Base-by-base conservation (phyloP, 768 basidiomycete genomes). In the Leccinum boreale region DNA sequence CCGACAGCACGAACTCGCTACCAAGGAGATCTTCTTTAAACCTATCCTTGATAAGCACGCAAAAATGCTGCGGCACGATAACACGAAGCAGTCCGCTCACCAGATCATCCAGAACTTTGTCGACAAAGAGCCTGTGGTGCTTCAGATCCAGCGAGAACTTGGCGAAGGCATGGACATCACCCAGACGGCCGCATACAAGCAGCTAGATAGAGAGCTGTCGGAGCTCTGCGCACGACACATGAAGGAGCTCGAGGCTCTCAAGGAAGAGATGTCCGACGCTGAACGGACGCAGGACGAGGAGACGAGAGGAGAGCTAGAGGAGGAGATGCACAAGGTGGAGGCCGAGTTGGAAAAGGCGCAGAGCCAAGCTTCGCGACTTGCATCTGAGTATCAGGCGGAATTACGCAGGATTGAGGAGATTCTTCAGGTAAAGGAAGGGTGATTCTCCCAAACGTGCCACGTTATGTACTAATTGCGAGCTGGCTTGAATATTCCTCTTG, bases 101-200 rank as follows among this genome's bases (percentile, higher is more conserved):
- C 65, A 53, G 2, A 81, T 86, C 59, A 60, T 86, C 0, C 73
- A 74, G 9, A 63, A 68, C 7, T 66, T 86, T 24, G 57, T 82
- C 11, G 62, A 68, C 45, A 78, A 76, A 33, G 65, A 68, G 4
- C 77, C 83, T 0, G 59, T 75, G 3, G 70, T 78, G 0, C 73
- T 86, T 8, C 78, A 75, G 28, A 84, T 86, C 39, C 85, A 85
- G 63, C 67, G 73, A 8, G 85, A 87, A 59, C 71, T 85, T 14
- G 78, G 78, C 31, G 74, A 78, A 52, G 71, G 76, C 7, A 72
- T 78, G 42, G 74, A 78, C 29, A 77, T 85, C 36, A 72, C 77
- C n/a, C 73, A 85, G 59, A 85, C 85, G 0, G 73, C 73, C 1
- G 85, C 84, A 5, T 83, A 78, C 9, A 74, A 64, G 39, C 84